Base-by-base conservation (phyloP, 129 eudicot genomes). In the Lactuca saligna region DNA sequence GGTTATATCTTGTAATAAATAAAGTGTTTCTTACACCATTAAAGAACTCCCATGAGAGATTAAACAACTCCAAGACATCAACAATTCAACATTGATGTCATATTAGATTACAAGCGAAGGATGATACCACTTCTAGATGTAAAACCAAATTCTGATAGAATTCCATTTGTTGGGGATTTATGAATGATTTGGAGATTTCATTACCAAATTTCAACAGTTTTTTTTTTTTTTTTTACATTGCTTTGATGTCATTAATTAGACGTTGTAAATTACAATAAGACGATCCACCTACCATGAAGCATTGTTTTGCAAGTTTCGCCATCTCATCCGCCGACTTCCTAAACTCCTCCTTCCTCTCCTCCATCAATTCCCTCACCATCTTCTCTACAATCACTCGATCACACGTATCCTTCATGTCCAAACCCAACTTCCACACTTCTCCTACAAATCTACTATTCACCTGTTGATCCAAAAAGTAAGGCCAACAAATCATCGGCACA, bases 401-500 rank as follows among this genome's bases (percentile, higher is more conserved):
- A 68, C 85, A 82, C n/a, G 69, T 66, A 59, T 74, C 81, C 73
- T 80, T 79, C 83, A 82, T 79, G 48, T 86, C 91, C 35, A 70
- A 20, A 38, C 91, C 91, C 61, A 66, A 33, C 54, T 65, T 80
- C 91, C 87, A 82, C 46, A 82, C 75, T 65, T 82, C 78, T 31
- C 75, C 73, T 29, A 86, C 83, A 53, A 78, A 82, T 67, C 79
- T 77, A 56, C 88, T 78, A 56, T 86, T 86, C 57, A 78, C 75
- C 31, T 66, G 82, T 41, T 86, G 93, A 63, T 83, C 93, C 44
- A 76, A 72, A 35, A 74, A 58, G 10, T 7, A 35, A 5, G 94
- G 89, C 89, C 94, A 83, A 54, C 87, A 81, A 20, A 87, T 81
- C 85, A 87, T 81, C 3, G 89, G 87, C 49, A 72, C 78, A 0